phyloP scores from a whole-genome alignment of 179 eudicot species.

The Silene noctiflora region DNA sequence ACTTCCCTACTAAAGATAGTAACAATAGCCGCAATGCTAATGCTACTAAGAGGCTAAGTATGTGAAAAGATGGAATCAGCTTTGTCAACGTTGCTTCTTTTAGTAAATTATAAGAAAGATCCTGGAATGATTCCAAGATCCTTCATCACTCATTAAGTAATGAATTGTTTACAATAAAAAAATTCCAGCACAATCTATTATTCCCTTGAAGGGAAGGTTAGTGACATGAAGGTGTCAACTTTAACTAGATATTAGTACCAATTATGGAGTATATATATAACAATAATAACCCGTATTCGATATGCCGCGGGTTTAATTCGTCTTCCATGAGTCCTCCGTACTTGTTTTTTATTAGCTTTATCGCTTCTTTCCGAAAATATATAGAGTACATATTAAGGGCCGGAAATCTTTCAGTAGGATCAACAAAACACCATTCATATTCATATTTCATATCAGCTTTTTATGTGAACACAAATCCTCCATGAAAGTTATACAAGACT shows the following conservation, averaged over 20 bases:
- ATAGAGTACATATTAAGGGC: too few relatives aligned
- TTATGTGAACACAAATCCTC: too few relatives aligned
- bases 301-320: too few relatives aligned
- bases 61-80: background rate
- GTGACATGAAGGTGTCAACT: conserved; percentile 27
- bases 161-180: conserved; percentile 18
- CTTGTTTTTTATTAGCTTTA: too few relatives aligned
- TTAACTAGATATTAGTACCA: conserved; percentile 15
- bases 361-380: too few relatives aligned
- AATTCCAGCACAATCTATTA: too few relatives aligned
- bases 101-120: conserved; percentile 7
- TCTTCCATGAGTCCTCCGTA: too few relatives aligned
- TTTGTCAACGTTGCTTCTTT: background rate
- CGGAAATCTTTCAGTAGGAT: too few relatives aligned
- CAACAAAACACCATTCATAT: too few relatives aligned
- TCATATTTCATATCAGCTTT: too few relatives aligned
- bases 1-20: conserved; percentile 27
- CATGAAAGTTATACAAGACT: too few relatives aligned
- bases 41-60: background rate
- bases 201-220: conserved; percentile 15
- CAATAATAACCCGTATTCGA: too few relatives aligned
- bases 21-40: conserved; percentile 15
- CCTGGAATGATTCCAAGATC: conserved; percentile 17
- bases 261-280: conserved; percentile 15
- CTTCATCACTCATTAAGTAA: conserved; percentile 12